phyloP scores from a whole-genome alignment of 2,329 filamentous ascomycete genomes.

The Xylaria sp. region DNA sequence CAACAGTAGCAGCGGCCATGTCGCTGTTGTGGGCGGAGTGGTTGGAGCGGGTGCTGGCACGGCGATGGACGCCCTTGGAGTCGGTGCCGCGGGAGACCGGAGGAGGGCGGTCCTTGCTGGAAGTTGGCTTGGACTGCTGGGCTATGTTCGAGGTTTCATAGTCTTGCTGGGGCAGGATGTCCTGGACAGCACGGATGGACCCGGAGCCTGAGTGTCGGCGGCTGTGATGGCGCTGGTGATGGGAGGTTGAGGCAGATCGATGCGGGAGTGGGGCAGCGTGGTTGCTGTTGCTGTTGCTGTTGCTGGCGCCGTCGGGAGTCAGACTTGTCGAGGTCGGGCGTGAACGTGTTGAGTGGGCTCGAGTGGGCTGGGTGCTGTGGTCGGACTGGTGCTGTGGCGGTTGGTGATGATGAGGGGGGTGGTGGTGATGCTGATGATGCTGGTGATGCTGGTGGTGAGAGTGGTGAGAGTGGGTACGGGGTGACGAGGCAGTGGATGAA shows the following conservation, averaged over 20 bases:
- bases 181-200: slow-evolving; percentile 55
- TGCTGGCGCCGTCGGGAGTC: slow-evolving; percentile 33
- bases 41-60: slow-evolving; percentile 62
- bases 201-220: slow-evolving; percentile 52
- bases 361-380: slow-evolving; percentile 42
- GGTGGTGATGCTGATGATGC: slow-evolving; percentile 41
- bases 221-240: slow-evolving; percentile 53
- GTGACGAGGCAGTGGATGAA: slow-evolving; percentile 38
- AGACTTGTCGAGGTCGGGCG: slow-evolving; percentile 46
- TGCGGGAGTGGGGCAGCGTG: slow-evolving; percentile 42
- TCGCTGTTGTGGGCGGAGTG: slow-evolving; percentile 54
- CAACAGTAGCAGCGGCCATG: slow-evolving; percentile 63
- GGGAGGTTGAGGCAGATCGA: slow-evolving; percentile 47
- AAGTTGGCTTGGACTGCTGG: slow-evolving; percentile 70
- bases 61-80: slow-evolving; percentile 60
- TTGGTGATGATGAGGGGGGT: slow-evolving; percentile 39
- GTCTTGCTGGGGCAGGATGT: slow-evolving; percentile 70
- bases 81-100: slow-evolving; percentile 66
- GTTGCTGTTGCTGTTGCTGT: slow-evolving; percentile 34
- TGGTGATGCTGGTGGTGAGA: slow-evolving; percentile 46
- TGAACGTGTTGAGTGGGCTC: slow-evolving; percentile 54
- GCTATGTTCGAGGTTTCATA: slow-evolving; percentile 77
- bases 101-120: slow-evolving; percentile 69
- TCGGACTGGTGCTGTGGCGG: slow-evolving; percentile 21
- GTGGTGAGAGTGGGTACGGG: slow-evolving; percentile 48